A percentile compares a stretch with the other conserved stretches of the same genome.
Conservation (phyloP, 2,329 filamentous ascomycete genomes). For the Microdochium trichocladiopsis region DNA sequence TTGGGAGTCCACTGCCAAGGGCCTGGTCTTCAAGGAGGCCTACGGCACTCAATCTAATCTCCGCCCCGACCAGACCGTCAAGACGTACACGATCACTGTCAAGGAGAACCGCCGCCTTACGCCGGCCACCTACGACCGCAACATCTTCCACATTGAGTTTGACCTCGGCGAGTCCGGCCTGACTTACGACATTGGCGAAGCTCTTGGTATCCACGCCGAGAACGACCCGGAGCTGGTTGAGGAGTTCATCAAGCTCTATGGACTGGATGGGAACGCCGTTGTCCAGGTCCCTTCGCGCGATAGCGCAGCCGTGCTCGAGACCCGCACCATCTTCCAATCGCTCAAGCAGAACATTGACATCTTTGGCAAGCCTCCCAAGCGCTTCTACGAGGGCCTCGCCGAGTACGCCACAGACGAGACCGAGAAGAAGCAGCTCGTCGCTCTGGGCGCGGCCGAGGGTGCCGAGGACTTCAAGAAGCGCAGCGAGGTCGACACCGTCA, state of each 20-base stretch:
- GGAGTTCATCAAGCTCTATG: constrained; percentile 86
- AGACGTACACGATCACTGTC: constrained; percentile 82
- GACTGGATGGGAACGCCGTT: constrained; percentile 71
- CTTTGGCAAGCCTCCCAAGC: constrained; percentile 93
- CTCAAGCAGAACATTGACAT: constrained; percentile 92
- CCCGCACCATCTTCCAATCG: constrained; percentile 87
- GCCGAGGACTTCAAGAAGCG: constrained; percentile 88
- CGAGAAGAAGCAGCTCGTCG: constrained; percentile 73
- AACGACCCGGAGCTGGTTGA: constrained; percentile 76
- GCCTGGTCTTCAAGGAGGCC: constrained; percentile 88
- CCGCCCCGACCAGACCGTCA: constrained; percentile 77
- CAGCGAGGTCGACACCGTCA: constrained; percentile 83
- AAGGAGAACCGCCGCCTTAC: constrained; percentile 95
- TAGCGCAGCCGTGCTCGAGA: constrained; percentile 66
- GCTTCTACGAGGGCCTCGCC: constrained; percentile 90
- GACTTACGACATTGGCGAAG: constrained; percentile 95
- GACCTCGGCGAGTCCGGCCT: constrained; percentile 87
- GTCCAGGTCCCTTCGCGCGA: constrained; percentile 91
- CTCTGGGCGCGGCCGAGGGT: constrained; percentile 71
- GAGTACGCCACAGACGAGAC: constrained; percentile 77
- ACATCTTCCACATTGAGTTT: constrained; percentile 99
- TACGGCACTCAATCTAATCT: constrained; percentile 68
- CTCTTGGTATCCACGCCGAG: constrained; percentile 91
- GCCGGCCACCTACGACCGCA: constrained; percentile 82
- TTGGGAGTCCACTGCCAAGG: constrained; percentile 83